A percentile compares a stretch with the other conserved stretches of the same genome.
phyloP scores from a whole-genome alignment of 73 alveolate genomes.

The Urostyla sp. region DNA sequence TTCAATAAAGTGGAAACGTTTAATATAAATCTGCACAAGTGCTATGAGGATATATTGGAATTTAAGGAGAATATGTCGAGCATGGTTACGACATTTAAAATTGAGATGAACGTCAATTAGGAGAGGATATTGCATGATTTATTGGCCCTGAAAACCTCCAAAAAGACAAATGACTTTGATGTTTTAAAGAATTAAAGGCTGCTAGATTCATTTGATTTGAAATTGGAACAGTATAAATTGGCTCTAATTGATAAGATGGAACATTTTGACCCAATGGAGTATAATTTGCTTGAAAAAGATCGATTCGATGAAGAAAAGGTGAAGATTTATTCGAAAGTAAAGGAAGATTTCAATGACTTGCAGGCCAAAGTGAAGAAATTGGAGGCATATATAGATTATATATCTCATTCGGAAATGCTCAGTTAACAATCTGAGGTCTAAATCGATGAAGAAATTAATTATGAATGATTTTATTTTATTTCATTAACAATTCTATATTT shows the following conservation, averaged over 20 bases:
- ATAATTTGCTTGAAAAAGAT: conserved; percentile 36
- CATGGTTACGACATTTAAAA: conserved; percentile 10
- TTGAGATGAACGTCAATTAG: conserved; percentile 25
- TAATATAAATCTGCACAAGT: conserved; percentile 23
- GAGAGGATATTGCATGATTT: conserved; percentile 32
- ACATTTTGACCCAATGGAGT: conserved; percentile 20
- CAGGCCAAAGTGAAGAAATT: not conserved
- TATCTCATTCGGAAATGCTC: too few relatives aligned
- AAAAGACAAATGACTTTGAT: conserved; percentile 18
- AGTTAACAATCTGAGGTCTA: too few relatives aligned
- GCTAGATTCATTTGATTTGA: conserved; percentile 18
- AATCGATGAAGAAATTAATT: conserved; percentile 11
- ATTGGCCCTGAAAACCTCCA: not conserved
- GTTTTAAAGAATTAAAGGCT: not conserved
- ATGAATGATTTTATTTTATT: not conserved
- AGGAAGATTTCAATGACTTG: not conserved
- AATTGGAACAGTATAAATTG: conserved; percentile 3
- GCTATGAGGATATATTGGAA: conserved; percentile 40
- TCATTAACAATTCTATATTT: not conserved
- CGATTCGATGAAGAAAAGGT: conserved; percentile 5
- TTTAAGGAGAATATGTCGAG: conserved; percentile 33
- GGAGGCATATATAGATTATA: conserved; percentile 21
- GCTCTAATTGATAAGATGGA: conserved; percentile 24
- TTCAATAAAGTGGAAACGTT: conserved; percentile 3
- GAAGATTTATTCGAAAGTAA: not conserved